Evolutionary conservation across 78 protist genomes (phyloP).

Genomic region (Dictyostelium capitatum): DNA sequence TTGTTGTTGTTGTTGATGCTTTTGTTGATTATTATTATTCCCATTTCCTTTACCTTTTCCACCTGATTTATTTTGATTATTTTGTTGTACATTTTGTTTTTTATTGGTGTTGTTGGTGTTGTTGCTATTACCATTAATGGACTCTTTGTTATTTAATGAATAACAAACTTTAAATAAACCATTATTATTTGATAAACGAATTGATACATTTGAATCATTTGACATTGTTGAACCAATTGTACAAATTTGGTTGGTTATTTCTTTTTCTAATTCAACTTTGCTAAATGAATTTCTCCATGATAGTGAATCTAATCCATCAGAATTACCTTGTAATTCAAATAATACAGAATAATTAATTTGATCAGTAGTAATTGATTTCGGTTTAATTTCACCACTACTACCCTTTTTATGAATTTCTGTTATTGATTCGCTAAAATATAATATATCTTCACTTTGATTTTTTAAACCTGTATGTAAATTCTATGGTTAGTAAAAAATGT

Average conservation of each 20-base stretch:
- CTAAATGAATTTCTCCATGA: neutral
- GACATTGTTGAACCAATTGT: neutral
- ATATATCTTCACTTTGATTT: neutral
- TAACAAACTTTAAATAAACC: too few relatives aligned
- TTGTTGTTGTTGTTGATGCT: neutral
- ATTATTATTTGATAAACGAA: neutral
- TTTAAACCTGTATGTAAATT: neutral
- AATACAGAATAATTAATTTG: neutral
- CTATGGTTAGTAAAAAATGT: too few relatives aligned
- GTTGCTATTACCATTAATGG: too few relatives aligned
- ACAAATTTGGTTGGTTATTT: neutral
- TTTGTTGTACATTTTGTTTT: too few relatives aligned
- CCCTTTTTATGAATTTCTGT: neutral
- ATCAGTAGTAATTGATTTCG: neutral
- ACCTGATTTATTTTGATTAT: too few relatives aligned
- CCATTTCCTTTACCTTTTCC: too few relatives aligned
- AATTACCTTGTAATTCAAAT: neutral
- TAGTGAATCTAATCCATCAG: neutral
- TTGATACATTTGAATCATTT: neutral
- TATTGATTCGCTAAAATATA: neutral
- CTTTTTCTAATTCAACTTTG: too few relatives aligned
- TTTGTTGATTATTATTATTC: neutral
- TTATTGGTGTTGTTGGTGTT: too few relatives aligned
- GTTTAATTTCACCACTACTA: neutral
- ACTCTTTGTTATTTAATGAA: too few relatives aligned